phyloP scores from a whole-genome alignment of 2,329 filamentous ascomycete genomes.

The Pseudocercospora fijiensis region DNA sequence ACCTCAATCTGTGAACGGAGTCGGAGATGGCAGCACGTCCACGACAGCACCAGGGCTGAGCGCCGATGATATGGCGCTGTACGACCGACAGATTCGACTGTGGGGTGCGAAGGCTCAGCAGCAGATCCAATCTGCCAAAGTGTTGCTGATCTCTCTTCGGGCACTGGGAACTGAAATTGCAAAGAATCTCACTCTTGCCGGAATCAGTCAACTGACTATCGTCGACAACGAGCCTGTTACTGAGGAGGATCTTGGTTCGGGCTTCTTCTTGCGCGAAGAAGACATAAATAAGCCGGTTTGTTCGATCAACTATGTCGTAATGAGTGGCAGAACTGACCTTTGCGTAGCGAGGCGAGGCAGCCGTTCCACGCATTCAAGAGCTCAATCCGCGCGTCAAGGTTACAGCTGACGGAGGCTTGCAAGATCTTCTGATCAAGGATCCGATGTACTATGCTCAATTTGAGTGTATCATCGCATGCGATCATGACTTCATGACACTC shows the following conservation, averaged over 20 bases:
- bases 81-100: slow-evolving; percentile 93
- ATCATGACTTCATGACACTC: slow-evolving; percentile 73
- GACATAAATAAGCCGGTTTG: slow-evolving; percentile 71
- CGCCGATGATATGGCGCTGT: slow-evolving; percentile 90
- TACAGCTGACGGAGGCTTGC: slow-evolving; percentile 43
- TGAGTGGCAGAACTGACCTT: not conserved
- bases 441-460: slow-evolving; percentile 75
- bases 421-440: slow-evolving; percentile 69
- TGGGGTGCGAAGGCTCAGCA: slow-evolving; percentile 97
- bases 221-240: slow-evolving; percentile 74
- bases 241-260: slow-evolving; percentile 69
- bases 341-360: slow-evolving; percentile 72
- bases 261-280: slow-evolving; percentile 71
- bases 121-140: slow-evolving; percentile 78
- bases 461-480: slow-evolving; percentile 85
- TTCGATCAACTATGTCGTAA: not conserved
- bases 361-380: slow-evolving; percentile 72
- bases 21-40: slow-evolving; percentile 19
- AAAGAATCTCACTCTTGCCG: slow-evolving; percentile 94
- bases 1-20: slow-evolving; percentile 22
- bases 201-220: slow-evolving; percentile 85
- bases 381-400: slow-evolving; percentile 87
- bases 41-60: slow-evolving; percentile 34
- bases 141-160: slow-evolving; percentile 84
- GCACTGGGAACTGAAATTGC: slow-evolving; percentile 91